Conservation (phyloP, 2,329 filamentous ascomycete genomes). For the Botrytis sinoallii region DNA sequence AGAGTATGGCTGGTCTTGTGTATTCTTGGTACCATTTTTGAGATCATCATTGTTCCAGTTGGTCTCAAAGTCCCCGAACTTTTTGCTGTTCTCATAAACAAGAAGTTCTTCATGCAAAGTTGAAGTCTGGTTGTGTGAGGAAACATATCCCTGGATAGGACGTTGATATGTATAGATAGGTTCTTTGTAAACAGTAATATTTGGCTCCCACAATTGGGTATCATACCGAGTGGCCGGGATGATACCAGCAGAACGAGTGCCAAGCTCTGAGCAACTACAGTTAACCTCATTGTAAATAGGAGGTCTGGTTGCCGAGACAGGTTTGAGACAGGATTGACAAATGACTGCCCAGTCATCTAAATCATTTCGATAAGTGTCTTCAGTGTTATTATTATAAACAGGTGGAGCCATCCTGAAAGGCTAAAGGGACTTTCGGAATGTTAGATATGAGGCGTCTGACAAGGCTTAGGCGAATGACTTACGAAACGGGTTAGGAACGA, state of each 20-base stretch:
- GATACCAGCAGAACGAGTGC: constrained; percentile 9
- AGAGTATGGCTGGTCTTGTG: neutral
- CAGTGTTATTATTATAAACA: constrained; percentile 19
- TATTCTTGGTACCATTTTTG: neutral
- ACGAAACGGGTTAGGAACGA: constrained; percentile 20
- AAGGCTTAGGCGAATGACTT: constrained; percentile 14
- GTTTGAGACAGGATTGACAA: constrained; percentile 29
- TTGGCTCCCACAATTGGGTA: neutral
- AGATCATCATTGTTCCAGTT: neutral
- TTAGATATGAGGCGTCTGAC: constrained; percentile 14
- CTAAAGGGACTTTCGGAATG: constrained; percentile 14
- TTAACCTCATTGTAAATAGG: constrained; percentile 32
- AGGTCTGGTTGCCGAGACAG: constrained; percentile 29
- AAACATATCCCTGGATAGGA: neutral
- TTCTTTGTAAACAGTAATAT: constrained; percentile 21
- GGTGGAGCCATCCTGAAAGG: constrained; percentile 17
- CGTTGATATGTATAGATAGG: constrained; percentile 12
- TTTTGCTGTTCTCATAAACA: neutral
- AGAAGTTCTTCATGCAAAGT: too few species aligned
- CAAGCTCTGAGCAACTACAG: constrained; percentile 30
- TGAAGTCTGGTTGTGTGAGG: neutral
- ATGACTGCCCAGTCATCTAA: constrained; percentile 23
- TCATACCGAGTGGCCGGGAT: neutral
- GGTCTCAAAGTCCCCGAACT: neutral
- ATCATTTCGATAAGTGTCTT: constrained; percentile 22